These are phyloP conservation scores for Rhododendron ferrugineum DNA, from an alignment of 148 eudicot species.

Conservation along the genomic window DNA sequence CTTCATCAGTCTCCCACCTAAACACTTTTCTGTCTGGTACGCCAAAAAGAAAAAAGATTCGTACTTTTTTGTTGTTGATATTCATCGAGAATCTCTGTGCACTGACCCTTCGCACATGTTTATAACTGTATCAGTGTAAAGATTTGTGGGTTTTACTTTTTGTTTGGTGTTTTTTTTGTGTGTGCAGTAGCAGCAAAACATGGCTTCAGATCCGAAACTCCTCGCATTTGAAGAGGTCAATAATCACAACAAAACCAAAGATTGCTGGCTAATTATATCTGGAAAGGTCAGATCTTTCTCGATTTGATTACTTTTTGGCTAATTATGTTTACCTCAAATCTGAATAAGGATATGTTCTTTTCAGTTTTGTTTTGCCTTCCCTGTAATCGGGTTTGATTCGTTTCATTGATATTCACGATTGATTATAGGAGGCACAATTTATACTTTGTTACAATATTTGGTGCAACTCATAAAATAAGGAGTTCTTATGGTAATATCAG, in stretches of 20 bases:
- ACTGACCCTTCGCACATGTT: neutral
- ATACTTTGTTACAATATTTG: neutral
- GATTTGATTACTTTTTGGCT: neutral
- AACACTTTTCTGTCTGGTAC: neutral
- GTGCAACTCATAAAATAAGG: neutral
- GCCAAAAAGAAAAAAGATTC: neutral
- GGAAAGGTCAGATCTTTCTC: slow-evolving; percentile 37
- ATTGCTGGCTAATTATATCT: slow-evolving; percentile 48
- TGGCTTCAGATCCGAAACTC: slow-evolving; percentile 42
- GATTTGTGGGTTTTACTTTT: neutral
- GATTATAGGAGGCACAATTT: neutral
- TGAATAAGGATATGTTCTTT: neutral
- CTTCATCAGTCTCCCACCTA: neutral
- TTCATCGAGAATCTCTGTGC: neutral
- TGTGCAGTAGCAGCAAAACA: slow-evolving; percentile 21
- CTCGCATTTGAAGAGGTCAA: slow-evolving; percentile 39
- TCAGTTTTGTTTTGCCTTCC: neutral
- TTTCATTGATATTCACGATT: neutral
- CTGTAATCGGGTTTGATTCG: neutral
- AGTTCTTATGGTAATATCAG: neutral
- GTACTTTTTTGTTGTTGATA: neutral
- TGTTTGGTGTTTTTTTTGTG: neutral
- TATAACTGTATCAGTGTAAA: neutral
- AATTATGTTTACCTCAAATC: neutral
- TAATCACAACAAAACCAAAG: slow-evolving; percentile 39